Base-by-base conservation (phyloP, 1,284 basidiomycete genomes). In the Ustilago hordei region DNA sequence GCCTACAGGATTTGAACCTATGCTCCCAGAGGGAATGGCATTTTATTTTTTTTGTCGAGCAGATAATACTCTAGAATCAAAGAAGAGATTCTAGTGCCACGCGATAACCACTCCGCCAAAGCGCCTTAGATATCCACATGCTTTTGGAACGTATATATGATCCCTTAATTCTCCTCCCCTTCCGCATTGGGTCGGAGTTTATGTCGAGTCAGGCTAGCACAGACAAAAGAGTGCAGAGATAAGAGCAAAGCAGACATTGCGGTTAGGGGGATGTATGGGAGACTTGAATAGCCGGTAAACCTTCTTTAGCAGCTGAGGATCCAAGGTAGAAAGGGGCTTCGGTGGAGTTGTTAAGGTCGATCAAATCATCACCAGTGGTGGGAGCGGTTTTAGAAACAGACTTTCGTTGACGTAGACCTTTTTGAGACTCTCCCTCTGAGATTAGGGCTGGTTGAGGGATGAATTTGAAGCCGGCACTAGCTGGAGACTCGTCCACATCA, bases 11-110 rank as follows among this genome's bases (percentile, higher is more conserved):
- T 71, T 75, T 71, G 73, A 75, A 75, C 73, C 73, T 75, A 60
- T 75, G 73, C 73, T 75, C 73, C 73, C 73, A 68, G 73, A 70
- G 73, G 73, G 73, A 75, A 75, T 75, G 73, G 73, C 73, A 71
- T 71, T 38, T n/a, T n/a, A 71, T 71, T 66, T 23, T 38, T 45
- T 11, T 34, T 70, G 67, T 62, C 63, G 71, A 69, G 66, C 52
- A 70, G 64, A 28, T 47, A n/a, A 31, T 34, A 64, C 45, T 69
- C 68, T 69, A 70, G 67, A 69, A 67, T 70, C 8, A 32, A 1
- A 34, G 3, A 1, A 48, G 3, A 0, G 47, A 63, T 75, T 75
- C 73, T 66, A 75, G 67, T 75, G 73, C 73, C 73, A 75, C 73
- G 73, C 73, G 73, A 75, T 75, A 70, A 75, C 73, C 73, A 70